Conservation (phyloP, 768 basidiomycete species). For the Pisolithus albus region DNA sequence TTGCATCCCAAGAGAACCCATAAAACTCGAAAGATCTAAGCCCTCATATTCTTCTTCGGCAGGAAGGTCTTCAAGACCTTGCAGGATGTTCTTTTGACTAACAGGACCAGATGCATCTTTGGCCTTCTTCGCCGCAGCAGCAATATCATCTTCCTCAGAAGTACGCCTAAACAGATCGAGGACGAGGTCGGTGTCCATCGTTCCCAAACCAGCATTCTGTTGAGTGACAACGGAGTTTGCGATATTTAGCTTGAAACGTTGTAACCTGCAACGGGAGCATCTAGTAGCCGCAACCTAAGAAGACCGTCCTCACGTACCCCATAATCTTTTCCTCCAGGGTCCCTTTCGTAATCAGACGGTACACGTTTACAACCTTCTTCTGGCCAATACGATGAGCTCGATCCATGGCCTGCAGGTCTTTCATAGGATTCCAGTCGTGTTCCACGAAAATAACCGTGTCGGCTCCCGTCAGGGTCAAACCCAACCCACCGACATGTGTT, state of each 20-base stretch:
- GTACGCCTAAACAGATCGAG: slow-evolving; percentile 87
- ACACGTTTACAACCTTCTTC: slow-evolving; percentile 98
- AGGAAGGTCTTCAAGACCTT: slow-evolving; percentile 87
- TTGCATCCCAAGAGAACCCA: slow-evolving; percentile 67
- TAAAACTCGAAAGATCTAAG: slow-evolving; percentile 80
- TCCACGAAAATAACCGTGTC: slow-evolving; percentile 99
- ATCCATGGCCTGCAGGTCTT: slow-evolving; percentile 99
- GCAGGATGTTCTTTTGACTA: slow-evolving; percentile 77
- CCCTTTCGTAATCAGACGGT: slow-evolving; percentile 93
- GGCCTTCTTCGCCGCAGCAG: slow-evolving; percentile 42
- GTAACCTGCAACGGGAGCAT: slow-evolving; percentile 49
- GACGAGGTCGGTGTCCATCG: slow-evolving; percentile 97
- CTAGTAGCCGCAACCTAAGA: slow-evolving; percentile 1
- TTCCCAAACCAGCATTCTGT: slow-evolving; percentile 87
- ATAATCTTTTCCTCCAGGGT: slow-evolving; percentile 99
- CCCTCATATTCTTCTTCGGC: slow-evolving; percentile 89
- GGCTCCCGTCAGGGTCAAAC: slow-evolving; percentile 92
- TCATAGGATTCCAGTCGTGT: slow-evolving; percentile 99
- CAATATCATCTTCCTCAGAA: slow-evolving; percentile 65
- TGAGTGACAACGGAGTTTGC: slow-evolving; percentile 96
- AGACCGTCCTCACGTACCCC: slow-evolving; percentile 57
- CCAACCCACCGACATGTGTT: slow-evolving; percentile 94
- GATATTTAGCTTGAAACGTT: slow-evolving; percentile 98
- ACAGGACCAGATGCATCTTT: slow-evolving; percentile 51
- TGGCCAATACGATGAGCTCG: slow-evolving; percentile 96